Evolutionary conservation across 192 early-diverging fungal genomes (phyloP), one percentile per base, ranked within the genome.

Genomic region (Podochytrium sp.): DNA sequence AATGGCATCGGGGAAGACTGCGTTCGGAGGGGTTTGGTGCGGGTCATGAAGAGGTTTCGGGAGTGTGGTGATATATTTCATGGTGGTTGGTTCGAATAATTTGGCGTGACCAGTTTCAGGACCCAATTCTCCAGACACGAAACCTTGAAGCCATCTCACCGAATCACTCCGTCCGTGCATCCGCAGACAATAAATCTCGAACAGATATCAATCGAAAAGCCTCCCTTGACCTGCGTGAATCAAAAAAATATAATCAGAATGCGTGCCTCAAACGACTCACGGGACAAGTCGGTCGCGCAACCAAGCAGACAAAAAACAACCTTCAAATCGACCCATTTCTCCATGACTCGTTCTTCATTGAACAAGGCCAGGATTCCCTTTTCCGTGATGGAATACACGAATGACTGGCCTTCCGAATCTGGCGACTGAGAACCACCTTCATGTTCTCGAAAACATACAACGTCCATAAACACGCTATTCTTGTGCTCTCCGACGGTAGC

Each of bases 241-340:
- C 20, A 18, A 35, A 58, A 27, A 10, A 23, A 23, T n/a, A n/a
- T n/a, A n/a, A n/a, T n/a, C n/a, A n/a, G n/a, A n/a, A 37, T 35
- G 29, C 25, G 52, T 33, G 5, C 14, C 33, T 50, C n/a, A n/a
- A 62, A 30, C n/a, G n/a, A n/a, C n/a, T n/a, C n/a, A n/a, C n/a
- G n/a, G n/a, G n/a, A n/a, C n/a, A n/a, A n/a, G n/a, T n/a, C n/a
- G n/a, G n/a, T n/a, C n/a, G n/a, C 50, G 39, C 0, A 78, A 66
- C 67, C 34, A 47, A 14, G n/a, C 43, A 47, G n/a, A 14, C 20
- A 14, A 14, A 47, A 1, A 0, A 12, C 23, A 49, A 91, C 91
- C 81, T 91, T 89, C 34, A 93, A 75, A 73, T 93, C 84, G n/a
- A 93, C 84, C 92, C 92, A 94, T 74, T 92, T 93, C 60, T 92